Percentiles rank a stretch among this genome's conserved stretches.
These are phyloP conservation scores for Yamadazyma sp. DNA, from an alignment of 805 yeast species.

Conservation along the genomic window DNA sequence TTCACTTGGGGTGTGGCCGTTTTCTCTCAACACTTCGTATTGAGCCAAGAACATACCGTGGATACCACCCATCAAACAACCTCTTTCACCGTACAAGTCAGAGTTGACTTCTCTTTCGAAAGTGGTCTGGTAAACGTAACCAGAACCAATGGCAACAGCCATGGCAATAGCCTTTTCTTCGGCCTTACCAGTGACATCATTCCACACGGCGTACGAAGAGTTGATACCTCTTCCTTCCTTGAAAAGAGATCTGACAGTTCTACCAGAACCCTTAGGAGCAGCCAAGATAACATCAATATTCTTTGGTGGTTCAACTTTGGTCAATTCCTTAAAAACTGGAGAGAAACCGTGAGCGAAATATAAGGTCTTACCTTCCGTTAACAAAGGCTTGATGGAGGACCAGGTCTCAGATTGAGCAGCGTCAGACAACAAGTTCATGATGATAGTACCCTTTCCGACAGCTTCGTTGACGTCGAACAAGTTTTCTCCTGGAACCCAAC, in stretches of 20 bases:
- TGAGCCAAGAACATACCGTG: conserved; percentile 99
- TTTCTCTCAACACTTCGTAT: conserved; percentile 99
- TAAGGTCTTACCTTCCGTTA: conserved; percentile 95
- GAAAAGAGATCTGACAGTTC: conserved; percentile 98
- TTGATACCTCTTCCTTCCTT: conserved; percentile 99
- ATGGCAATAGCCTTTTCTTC: conserved; percentile 98
- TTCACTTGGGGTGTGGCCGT: conserved; percentile 99
- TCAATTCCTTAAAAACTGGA: conserved; percentile 96
- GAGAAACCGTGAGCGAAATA: conserved; percentile 99
- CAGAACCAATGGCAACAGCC: conserved; percentile 99
- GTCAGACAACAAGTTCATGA: conserved; percentile 97
- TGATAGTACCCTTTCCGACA: conserved; percentile 82
- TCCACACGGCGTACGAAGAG: conserved; percentile 99
- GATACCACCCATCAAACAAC: conserved; percentile 99
- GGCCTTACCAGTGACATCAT: conserved; percentile 98
- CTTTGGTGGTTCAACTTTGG: conserved; percentile 92
- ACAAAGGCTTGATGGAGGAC: conserved; percentile 79
- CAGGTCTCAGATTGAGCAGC: conserved; percentile 99
- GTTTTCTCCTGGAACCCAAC: conserved; percentile 99
- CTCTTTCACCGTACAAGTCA: conserved; percentile 99
- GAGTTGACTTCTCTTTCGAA: conserved; percentile 99
- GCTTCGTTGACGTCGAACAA: conserved; percentile 95
- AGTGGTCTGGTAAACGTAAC: conserved; percentile 99
- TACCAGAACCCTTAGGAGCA: conserved; percentile 99
- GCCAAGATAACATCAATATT: conserved; percentile 96